These are phyloP conservation scores for Hypsizygus ulmarius DNA, from an alignment of 1,284 basidiomycete species.

Conservation along the genomic window DNA sequence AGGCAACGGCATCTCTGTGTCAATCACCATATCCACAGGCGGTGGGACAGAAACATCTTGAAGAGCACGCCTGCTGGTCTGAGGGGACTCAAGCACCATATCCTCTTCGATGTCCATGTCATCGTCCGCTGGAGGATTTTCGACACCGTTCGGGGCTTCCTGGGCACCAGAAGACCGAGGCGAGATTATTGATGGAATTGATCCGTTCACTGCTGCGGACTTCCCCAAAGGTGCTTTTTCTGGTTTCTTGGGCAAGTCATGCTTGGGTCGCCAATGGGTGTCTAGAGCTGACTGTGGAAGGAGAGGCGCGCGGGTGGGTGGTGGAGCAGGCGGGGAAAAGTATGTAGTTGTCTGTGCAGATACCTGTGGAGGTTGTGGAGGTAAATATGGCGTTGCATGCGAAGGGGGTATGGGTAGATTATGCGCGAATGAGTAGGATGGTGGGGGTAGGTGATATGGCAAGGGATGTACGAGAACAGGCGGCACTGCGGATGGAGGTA, in stretches of 20 bases:
- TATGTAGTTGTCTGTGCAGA: too few species aligned
- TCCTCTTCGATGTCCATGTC: conserved; percentile 20
- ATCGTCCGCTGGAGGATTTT: conserved; percentile 2
- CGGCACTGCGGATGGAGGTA: neutral
- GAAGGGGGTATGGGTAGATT: too few species aligned
- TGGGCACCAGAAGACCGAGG: neutral
- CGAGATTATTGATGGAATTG: conserved; percentile 16
- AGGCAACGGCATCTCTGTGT: neutral
- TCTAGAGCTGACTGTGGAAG: conserved; percentile 14
- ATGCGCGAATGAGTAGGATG: neutral
- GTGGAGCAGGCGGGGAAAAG: neutral
- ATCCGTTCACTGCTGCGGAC: conserved; percentile 8
- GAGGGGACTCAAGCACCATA: conserved; percentile 18
- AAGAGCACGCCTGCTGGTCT: conserved; percentile 5
- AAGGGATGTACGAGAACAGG: conserved; percentile 11
- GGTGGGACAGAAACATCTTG: conserved; percentile 2
- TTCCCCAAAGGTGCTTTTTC: neutral
- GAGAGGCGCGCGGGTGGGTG: conserved; percentile 6
- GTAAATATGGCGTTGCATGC: too few species aligned
- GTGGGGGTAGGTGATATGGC: conserved; percentile 1
- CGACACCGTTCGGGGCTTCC: neutral
- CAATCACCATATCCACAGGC: neutral
- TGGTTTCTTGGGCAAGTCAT: conserved; percentile 12
- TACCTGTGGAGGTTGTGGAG: too few species aligned
- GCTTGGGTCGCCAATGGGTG: conserved; percentile 13